Base-by-base conservation (phyloP, 2,329 filamentous ascomycete genomes). In the Penicillium sp. region DNA sequence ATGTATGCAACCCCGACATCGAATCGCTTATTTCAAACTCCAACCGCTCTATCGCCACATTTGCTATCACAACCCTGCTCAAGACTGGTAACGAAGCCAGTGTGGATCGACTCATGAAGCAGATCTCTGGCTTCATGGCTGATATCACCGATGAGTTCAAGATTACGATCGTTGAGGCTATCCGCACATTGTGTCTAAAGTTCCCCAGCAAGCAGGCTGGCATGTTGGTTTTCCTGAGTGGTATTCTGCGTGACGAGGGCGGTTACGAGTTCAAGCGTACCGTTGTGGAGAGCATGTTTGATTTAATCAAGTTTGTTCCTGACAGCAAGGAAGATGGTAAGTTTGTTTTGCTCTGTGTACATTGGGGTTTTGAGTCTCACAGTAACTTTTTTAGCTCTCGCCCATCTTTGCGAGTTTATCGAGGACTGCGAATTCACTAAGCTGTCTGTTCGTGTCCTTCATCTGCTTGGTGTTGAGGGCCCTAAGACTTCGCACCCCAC, bases 131-230 rank as follows among this genome's bases (percentile, higher is more conserved):
- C 39, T 97, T 99, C 80, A 98, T 99, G 95, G 91, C 93, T 5
- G 95, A 98, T 77, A 98, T 98, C 65, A 97, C 93, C 7, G 95
- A 99, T 72, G 95, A 99, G 76, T 99, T 99, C 83, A 99, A 98
- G 83, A 96, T 99, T 66, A 99, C 95, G n/a, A 96, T 99, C 69
- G 93, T 99, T 44, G 95, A 99, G 76, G 95, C 95, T 43, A 97
- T 99, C 71, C 90, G 95, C 59, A 98, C 95, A 3, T 80, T 99
- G 41, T 98, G 93, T 74, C 82, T 99, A 67, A 99, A 99, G 79
- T 99, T 99, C 80, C 95, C 95, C 33, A 93, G 86, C 79, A 99
- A 99, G 80, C 95, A 99, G 78, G 93, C 93, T 47, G 93, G 92
- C 61, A 98, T 99, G 93, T 87, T 99, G 52, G 87, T 91, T 50